A percentile compares a stretch with the other conserved stretches of the same genome.
phyloP scores from a whole-genome alignment of 2,329 filamentous ascomycete genomes.

The Calonectria pteridis region DNA sequence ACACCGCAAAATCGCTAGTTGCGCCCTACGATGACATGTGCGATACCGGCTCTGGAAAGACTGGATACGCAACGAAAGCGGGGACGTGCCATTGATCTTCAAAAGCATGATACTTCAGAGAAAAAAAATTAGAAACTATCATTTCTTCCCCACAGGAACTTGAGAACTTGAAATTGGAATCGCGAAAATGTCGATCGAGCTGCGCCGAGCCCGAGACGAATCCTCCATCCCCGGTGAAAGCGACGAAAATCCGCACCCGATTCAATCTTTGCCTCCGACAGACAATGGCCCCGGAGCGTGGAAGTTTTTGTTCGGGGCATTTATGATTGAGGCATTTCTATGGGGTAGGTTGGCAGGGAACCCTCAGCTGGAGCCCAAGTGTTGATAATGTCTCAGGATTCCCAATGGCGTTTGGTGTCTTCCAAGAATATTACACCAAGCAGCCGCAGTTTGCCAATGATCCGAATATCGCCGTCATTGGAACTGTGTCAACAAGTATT shows the following conservation, averaged over 20 bases:
- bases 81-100: neutral
- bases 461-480: constrained; percentile 29
- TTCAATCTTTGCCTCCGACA: constrained; percentile 33
- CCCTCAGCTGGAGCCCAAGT: neutral
- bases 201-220: neutral
- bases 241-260: neutral
- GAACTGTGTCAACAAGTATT: constrained; percentile 31
- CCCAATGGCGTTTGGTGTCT: constrained; percentile 33
- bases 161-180: too few species aligned
- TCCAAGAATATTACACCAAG: constrained; percentile 33
- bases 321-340: constrained; percentile 40
- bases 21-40: neutral
- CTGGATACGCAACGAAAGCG: neutral
- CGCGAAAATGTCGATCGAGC: neutral
- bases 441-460: constrained; percentile 28
- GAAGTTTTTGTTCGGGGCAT: constrained; percentile 38
- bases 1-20: neutral
- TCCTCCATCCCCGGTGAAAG: neutral
- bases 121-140: neutral
- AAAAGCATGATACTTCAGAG: neutral
- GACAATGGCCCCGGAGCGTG: constrained; percentile 37
- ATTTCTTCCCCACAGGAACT: neutral
- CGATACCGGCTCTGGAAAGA: neutral
- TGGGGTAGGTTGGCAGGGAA: constrained; percentile 33
- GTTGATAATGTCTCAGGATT: constrained; percentile 16